phyloP scores from a whole-genome alignment of 305 asterid genomes.

The Fraxinus baroniana region DNA sequence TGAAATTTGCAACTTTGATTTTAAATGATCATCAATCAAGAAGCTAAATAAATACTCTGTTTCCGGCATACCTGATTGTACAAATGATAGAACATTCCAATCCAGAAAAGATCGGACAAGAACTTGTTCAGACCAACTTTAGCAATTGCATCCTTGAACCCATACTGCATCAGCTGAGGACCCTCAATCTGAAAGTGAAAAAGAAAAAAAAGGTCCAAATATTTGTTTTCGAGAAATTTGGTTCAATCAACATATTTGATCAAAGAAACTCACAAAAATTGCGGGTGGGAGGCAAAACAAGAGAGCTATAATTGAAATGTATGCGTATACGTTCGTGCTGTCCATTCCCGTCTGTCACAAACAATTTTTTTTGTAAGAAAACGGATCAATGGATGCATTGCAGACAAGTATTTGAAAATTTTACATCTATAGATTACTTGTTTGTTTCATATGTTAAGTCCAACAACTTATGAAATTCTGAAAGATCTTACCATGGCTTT shows the following conservation, averaged over 20 bases:
- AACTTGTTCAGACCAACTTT: constrained; percentile 67
- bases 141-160: constrained; percentile 60
- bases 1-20: background rate
- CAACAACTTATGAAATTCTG: background rate
- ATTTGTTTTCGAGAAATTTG: background rate
- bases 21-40: background rate
- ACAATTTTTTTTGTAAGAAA: background rate
- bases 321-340: constrained; percentile 57
- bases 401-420: background rate
- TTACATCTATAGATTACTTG: background rate
- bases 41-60: background rate
- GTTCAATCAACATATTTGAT: no score
- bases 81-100: constrained; percentile 69
- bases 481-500: constrained; percentile 59
- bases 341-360: constrained; percentile 65
- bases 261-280: constrained; percentile 51
- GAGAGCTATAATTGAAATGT: constrained; percentile 63
- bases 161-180: constrained; percentile 55
- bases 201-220: background rate
- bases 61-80: constrained; percentile 50
- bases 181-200: constrained; percentile 54
- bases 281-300: constrained; percentile 70
- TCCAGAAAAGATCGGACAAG: constrained; percentile 64
- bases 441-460: no score
- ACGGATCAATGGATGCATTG: background rate